phyloP scores from a whole-genome alignment of 306 rosid genomes.

The Urtica urens region DNA sequence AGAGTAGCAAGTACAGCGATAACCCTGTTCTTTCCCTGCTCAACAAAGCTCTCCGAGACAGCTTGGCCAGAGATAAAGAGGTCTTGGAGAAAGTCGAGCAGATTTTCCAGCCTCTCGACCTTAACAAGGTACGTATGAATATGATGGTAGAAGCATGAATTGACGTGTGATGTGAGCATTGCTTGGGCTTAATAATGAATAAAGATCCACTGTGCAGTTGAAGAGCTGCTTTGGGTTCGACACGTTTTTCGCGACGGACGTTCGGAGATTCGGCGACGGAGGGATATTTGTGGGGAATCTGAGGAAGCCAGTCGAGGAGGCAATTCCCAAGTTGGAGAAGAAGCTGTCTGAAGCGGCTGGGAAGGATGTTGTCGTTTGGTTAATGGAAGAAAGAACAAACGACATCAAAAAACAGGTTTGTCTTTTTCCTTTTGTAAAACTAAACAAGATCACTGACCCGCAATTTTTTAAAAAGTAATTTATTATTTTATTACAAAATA shows the following conservation, averaged over 20 bases:
- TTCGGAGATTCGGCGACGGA: slow-evolving; percentile 92
- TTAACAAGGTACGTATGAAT: slow-evolving; percentile 41
- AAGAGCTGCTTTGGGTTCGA: slow-evolving; percentile 84
- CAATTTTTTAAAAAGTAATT: no score
- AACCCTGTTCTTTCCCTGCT: slow-evolving; percentile 46
- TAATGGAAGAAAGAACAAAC: slow-evolving; percentile 73
- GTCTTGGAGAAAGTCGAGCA: slow-evolving; percentile 59
- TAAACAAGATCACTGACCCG: no score
- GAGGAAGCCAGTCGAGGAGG: slow-evolving; percentile 85
- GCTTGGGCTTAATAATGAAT: no score
- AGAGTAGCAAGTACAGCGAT: slow-evolving; percentile 19
- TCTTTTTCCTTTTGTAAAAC: no score
- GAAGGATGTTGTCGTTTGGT: slow-evolving; percentile 75
- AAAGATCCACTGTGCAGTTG: no score
- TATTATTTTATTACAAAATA: no score
- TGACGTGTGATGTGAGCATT: neutral
- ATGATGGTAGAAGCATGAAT: neutral
- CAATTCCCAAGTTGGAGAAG: slow-evolving; percentile 70
- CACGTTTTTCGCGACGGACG: slow-evolving; percentile 78
- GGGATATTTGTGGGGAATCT: slow-evolving; percentile 84
- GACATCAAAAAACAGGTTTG: slow-evolving; percentile 87
- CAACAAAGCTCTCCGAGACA: slow-evolving; percentile 29
- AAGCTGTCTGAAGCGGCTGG: slow-evolving; percentile 77
- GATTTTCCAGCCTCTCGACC: slow-evolving; percentile 69
- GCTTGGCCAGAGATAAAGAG: slow-evolving; percentile 46